These are phyloP conservation scores for Hypomontagnella submonticulosa DNA, from an alignment of 495 filamentous ascomycete species.

Conservation along the genomic window DNA sequence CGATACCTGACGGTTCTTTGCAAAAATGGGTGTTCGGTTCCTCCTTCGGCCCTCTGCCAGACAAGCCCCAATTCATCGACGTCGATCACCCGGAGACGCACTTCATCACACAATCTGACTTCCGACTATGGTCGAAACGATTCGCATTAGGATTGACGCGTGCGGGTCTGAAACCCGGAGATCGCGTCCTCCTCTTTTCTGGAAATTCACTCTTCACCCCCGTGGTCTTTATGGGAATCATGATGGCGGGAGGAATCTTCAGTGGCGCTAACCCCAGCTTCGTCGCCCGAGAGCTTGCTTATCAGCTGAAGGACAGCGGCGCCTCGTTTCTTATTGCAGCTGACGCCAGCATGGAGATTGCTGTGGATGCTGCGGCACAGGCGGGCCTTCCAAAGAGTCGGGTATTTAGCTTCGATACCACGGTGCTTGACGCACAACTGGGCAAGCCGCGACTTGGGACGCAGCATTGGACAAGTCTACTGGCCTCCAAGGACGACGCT, in stretches of 20 bases:
- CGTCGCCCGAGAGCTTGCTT: slow-evolving; percentile 72
- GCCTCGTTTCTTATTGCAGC: slow-evolving; percentile 72
- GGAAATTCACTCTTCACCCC: slow-evolving; percentile 80
- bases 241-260: slow-evolving; percentile 84
- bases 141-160: slow-evolving; percentile 75
- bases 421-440: slow-evolving; percentile 52
- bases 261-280: slow-evolving; percentile 83
- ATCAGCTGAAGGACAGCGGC: slow-evolving; percentile 77
- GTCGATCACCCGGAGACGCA: slow-evolving; percentile 65
- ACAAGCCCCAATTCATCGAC: slow-evolving; percentile 58
- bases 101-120: slow-evolving; percentile 56
- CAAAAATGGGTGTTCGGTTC: slow-evolving; percentile 53
- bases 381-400: slow-evolving; percentile 68
- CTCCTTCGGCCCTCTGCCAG: slow-evolving; percentile 48
- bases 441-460: slow-evolving; percentile 52
- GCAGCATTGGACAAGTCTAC: slow-evolving; percentile 57
- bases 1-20: slow-evolving; percentile 49
- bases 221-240: slow-evolving; percentile 73
- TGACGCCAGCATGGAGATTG: slow-evolving; percentile 65
- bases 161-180: slow-evolving; percentile 72
- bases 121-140: slow-evolving; percentile 76
- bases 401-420: slow-evolving; percentile 62
- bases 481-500: slow-evolving; percentile 53
- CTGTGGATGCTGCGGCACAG: slow-evolving; percentile 72
- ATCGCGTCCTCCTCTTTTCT: slow-evolving; percentile 78